Percentiles rank a stretch among this genome's conserved stretches.
phyloP scores from a whole-genome alignment of 1,284 basidiomycete genomes.

The Malassezia sympodialis region DNA sequence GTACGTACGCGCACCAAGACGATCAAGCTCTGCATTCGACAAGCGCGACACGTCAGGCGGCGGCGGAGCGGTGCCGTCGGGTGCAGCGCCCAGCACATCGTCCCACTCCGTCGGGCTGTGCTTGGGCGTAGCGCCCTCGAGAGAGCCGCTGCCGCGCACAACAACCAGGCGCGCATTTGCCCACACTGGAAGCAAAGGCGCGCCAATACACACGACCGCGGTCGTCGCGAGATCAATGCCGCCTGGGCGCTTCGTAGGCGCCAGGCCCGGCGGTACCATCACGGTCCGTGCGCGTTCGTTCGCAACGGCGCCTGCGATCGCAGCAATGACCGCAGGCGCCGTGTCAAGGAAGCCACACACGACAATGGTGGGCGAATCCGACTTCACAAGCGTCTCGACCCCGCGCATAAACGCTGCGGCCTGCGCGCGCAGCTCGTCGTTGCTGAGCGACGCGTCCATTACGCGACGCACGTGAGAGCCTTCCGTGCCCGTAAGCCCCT shows the following conservation, averaged over 20 bases:
- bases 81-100: conserved; percentile 10
- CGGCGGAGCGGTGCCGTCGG: conserved; percentile 16
- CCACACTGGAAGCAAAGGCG: conserved; percentile 4
- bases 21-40: conserved; percentile 8
- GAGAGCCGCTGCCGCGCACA: neutral
- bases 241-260: neutral
- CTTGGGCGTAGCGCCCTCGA: neutral
- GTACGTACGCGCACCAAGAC: conserved; percentile 3
- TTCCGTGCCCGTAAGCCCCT: conserved; percentile 21
- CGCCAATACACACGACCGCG: conserved; percentile 4
- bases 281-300: neutral
- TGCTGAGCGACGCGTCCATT: conserved; percentile 21
- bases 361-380: conserved; percentile 12
- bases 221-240: neutral
- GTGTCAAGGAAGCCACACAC: conserved; percentile 9
- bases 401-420: conserved; percentile 28
- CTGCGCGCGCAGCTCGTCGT: conserved; percentile 22
- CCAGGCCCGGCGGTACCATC: conserved; percentile 1
- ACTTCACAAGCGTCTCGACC: conserved; percentile 23
- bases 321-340: conserved; percentile 2
- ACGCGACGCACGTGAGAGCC: conserved; percentile 15
- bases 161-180: neutral
- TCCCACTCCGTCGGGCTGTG: neutral
- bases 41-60: neutral
- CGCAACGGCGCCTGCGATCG: conserved; percentile 3